A percentile compares a stretch with the other conserved stretches of the same genome.
Conservation (phyloP, 2,329 filamentous ascomycete species). For the Onygenales sp. region DNA sequence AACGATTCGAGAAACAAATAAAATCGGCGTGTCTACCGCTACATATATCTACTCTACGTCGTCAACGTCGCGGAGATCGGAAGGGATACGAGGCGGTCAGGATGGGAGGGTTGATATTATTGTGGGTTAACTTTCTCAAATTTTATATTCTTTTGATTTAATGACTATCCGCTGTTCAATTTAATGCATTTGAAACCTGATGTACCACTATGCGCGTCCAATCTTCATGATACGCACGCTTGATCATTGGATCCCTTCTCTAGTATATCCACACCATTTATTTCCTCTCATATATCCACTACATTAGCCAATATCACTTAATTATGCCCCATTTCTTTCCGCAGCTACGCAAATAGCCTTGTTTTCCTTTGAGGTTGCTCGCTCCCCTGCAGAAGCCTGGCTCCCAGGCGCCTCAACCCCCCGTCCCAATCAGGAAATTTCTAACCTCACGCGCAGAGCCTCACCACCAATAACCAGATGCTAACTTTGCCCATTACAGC, state of each 20-base stretch:
- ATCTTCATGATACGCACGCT: no score
- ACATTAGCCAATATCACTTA: not conserved
- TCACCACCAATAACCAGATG: not conserved
- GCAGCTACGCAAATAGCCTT: no score
- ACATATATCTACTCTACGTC: slow-evolving; percentile 40
- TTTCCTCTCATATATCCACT: not conserved
- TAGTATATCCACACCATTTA: not conserved
- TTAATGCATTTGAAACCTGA: not conserved
- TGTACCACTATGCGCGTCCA: not conserved
- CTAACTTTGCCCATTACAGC: slow-evolving; percentile 1
- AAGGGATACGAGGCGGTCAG: slow-evolving; percentile 1
- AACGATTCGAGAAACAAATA: slow-evolving; percentile 34
- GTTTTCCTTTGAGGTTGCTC: no score
- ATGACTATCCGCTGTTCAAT: not conserved
- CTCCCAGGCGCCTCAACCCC: no score
- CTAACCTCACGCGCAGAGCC: not conserved
- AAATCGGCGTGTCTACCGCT: slow-evolving; percentile 39
- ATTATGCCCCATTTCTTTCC: not conserved
- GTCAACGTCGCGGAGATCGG: not conserved
- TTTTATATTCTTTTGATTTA: not conserved
- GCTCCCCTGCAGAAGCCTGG: not conserved
- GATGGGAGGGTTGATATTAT: slow-evolving; percentile 36
- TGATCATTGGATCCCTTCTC: no score
- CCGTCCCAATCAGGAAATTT: not conserved
- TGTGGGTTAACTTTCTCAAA: slow-evolving; percentile 16